Evolutionary conservation across 208 protist genomes (phyloP), one percentile per base, ranked within the genome.

Genomic region (Novymonas esmeraldas): DNA sequence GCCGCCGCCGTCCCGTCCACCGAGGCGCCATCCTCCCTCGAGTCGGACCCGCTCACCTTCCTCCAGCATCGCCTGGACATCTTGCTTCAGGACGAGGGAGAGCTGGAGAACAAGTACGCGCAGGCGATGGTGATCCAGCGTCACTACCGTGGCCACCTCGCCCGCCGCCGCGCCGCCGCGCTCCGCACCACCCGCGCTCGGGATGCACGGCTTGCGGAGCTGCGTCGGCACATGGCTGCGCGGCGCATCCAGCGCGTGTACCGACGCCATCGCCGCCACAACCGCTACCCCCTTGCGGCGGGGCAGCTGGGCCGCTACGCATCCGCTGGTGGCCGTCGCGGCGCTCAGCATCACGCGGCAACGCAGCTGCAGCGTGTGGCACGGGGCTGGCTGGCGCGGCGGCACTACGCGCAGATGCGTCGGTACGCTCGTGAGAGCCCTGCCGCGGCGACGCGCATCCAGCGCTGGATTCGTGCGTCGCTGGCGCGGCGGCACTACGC

Each of bases 31-130:
- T 26, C 48, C 16, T 59, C 61, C 14, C 24, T 64, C 18, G 79
- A 75, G 22, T 57, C 69, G 5, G 78, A 85, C 59, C 73, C 85
- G 51, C 57, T 79, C 65, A 60, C 57, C 1, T 92, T 85, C 56
- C 64, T 92, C 62, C 73, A 78, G 33, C 76, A 90, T 45, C 87
- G 87, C 33, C 67, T 93, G 4, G 84, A 93, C 10, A 82, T 93
- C 67, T 74, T 93, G 13, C 46, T 93, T 22, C 79, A 90, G 54
- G 87, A 93, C 62, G 87, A 93, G 69, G 80, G 89, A 48, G 87
- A 93, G 75, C 56, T 93, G 33, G 79, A 87, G 59, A 79, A 81
- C 61, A 93, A 90, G 72, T 82, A 86, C n/a, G 60, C 11, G 20
- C 79, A 87, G 59, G 84, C 84, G 3, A 73, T 55, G 10, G 39